Percentiles rank a stretch among this genome's conserved stretches.
Conservation (phyloP, 768 basidiomycete species). For the Polyporus arcularius region DNA sequence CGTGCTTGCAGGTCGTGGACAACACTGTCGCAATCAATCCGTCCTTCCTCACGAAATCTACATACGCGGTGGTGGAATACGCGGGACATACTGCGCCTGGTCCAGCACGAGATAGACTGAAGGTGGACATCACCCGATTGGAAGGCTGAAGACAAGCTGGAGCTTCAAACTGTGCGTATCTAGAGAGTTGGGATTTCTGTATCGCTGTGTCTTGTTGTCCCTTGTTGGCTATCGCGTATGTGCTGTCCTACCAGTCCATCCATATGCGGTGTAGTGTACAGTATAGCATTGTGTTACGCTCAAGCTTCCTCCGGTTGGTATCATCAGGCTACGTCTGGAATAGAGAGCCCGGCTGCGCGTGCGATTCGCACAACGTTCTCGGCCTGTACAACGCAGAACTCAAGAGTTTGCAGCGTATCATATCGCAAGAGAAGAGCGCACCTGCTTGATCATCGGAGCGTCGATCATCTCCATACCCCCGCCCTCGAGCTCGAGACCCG, state of each 20-base stretch:
- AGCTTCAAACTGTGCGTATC: neutral
- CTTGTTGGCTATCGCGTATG: neutral
- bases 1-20: constrained; percentile 63
- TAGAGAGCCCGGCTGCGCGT: constrained; percentile 51
- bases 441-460: constrained; percentile 88
- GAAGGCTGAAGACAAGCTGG: neutral
- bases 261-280: neutral
- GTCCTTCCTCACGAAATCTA: constrained; percentile 66
- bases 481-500: constrained; percentile 63
- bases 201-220: neutral
- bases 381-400: constrained; percentile 35
- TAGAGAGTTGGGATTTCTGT: neutral
- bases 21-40: constrained; percentile 84
- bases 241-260: neutral
- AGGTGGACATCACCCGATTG: constrained; percentile 18
- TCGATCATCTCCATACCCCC: constrained; percentile 82
- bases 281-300: neutral
- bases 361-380: constrained; percentile 55
- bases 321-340: constrained; percentile 43
- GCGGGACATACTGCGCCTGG: constrained; percentile 6
- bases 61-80: constrained; percentile 47
- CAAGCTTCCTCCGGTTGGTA: neutral
- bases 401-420: neutral
- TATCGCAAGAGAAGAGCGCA: constrained; percentile 23
- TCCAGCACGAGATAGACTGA: constrained; percentile 16